Conservation (phyloP, 345 rosid genomes). For the Litchi chinensis region DNA sequence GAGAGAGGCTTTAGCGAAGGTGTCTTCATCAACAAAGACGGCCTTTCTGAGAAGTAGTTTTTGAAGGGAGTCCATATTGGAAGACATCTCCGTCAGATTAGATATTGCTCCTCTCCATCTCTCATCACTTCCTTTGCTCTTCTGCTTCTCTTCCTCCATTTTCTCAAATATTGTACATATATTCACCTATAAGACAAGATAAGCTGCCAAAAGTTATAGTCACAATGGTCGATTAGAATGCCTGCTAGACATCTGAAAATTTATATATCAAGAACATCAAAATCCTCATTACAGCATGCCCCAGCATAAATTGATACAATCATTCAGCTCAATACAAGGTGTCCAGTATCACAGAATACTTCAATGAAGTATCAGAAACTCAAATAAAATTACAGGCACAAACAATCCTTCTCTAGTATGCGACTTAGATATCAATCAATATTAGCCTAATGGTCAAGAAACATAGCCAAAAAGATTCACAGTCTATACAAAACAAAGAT, state of each 20-base stretch:
- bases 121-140: constrained; percentile 65
- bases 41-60: constrained; percentile 86
- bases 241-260: not conserved
- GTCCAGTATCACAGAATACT: constrained; percentile 11
- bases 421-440: not conserved
- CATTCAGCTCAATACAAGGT: constrained; percentile 37
- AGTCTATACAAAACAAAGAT: not conserved
- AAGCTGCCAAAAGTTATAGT: not conserved
- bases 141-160: constrained; percentile 49
- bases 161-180: not conserved
- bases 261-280: not conserved
- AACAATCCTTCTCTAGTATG: not conserved
- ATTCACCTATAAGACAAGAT: not conserved
- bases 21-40: constrained; percentile 88
- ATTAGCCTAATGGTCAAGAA: not conserved
- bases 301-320: constrained; percentile 53
- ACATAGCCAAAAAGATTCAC: not conserved
- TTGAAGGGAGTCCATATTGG: constrained; percentile 86
- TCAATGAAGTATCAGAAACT: not conserved
- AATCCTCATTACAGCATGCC: not conserved
- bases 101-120: constrained; percentile 86
- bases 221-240: not conserved
- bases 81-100: constrained; percentile 82
- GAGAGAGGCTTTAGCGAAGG: constrained; percentile 84
- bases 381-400: not conserved